Conservation (phyloP, 2,329 filamentous ascomycete species). For the Hypoxylon sp. region DNA sequence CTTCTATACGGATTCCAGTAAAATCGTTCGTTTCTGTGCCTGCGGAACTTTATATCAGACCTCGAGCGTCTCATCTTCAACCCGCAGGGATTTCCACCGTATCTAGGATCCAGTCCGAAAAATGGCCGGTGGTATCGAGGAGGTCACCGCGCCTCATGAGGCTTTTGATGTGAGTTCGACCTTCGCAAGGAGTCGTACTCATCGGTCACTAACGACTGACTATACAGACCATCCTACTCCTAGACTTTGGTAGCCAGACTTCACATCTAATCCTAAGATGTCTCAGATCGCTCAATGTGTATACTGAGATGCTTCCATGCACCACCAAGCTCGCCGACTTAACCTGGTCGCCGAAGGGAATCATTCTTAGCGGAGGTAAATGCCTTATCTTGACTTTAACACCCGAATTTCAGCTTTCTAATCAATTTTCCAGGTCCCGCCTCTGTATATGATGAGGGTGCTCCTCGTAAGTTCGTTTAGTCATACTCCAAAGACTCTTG, state of each 20-base stretch:
- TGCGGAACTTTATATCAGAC: neutral
- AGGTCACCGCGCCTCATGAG: slow-evolving; percentile 54
- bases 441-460: slow-evolving; percentile 82
- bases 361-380: slow-evolving; percentile 77
- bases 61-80: neutral
- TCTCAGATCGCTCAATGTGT: slow-evolving; percentile 84
- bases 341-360: slow-evolving; percentile 83
- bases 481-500: slow-evolving; percentile 11
- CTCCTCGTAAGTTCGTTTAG: slow-evolving; percentile 64
- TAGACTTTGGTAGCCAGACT: slow-evolving; percentile 79
- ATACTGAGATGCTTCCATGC: slow-evolving; percentile 54
- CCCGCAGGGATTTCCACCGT: neutral
- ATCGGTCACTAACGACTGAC: slow-evolving; percentile 56
- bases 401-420: neutral
- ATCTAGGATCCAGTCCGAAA: neutral
- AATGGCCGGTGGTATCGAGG: slow-evolving; percentile 4
- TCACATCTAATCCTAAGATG: slow-evolving; percentile 82
- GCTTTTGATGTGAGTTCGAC: slow-evolving; percentile 56
- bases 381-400: neutral
- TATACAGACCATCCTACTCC: slow-evolving; percentile 72
- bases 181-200: neutral
- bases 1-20: neutral
- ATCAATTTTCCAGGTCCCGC: slow-evolving; percentile 64
- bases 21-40: neutral
- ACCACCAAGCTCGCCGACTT: slow-evolving; percentile 78